A percentile compares a stretch with the other conserved stretches of the same genome.
Evolutionary conservation across 352 stramenopile genomes (phyloP).

Genomic region (Phytopythium helicoides): DNA sequence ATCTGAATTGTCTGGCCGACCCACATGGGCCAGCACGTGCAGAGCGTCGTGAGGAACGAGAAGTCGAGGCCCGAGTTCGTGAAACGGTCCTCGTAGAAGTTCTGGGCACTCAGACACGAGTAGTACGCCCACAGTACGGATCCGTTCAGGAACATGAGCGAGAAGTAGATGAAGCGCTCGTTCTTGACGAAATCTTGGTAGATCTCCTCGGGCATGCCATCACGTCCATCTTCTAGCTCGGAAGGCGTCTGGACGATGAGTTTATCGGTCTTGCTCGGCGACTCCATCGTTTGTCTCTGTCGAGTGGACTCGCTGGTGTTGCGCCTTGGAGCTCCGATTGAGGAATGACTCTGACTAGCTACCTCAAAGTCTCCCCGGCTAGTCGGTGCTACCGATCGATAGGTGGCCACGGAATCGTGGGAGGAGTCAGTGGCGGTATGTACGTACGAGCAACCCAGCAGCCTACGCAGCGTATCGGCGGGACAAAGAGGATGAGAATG

Average conservation of each 20-base stretch:
- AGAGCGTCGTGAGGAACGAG: too few species aligned
- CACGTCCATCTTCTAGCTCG: constrained; percentile 15
- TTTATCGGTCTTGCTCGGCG: constrained; percentile 37
- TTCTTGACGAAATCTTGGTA: constrained; percentile 56
- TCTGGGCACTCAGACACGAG: constrained; percentile 51
- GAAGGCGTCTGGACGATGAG: constrained; percentile 24
- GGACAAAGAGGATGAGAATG: constrained; percentile 8
- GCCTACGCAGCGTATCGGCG: too few species aligned
- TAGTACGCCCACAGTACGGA: constrained; percentile 61
- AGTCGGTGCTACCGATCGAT: too few species aligned
- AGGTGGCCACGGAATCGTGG: too few species aligned
- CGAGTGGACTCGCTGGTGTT: background rate
- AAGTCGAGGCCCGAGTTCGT: constrained; percentile 38
- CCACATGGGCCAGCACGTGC: too few species aligned
- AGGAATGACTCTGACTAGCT: constrained; percentile 5
- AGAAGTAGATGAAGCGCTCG: constrained; percentile 53
- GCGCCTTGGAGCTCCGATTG: constrained; percentile 3
- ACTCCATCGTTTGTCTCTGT: constrained; percentile 13
- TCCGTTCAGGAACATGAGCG: constrained; percentile 65
- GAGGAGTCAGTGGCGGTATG: too few species aligned
- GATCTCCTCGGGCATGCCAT: constrained; percentile 56
- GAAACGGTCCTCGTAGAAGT: constrained; percentile 44
- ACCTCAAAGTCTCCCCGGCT: too few species aligned
- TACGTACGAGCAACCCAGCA: too few species aligned
- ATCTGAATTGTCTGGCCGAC: too few species aligned